phyloP scores from a whole-genome alignment of 1,284 basidiomycete species.

The Leccinum fuscescens region DNA sequence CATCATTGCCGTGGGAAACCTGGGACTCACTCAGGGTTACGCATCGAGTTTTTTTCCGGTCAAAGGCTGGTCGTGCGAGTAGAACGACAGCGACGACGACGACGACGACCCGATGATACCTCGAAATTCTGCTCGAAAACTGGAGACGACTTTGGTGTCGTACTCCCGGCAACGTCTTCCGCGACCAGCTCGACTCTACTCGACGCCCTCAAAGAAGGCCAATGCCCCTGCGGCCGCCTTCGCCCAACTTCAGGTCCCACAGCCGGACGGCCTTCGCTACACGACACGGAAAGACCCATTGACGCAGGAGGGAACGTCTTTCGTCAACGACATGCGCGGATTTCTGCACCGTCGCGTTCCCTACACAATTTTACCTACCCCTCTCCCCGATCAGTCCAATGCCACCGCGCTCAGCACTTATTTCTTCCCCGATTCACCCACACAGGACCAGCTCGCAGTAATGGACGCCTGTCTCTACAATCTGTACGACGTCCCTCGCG shows the following conservation, averaged over 20 bases:
- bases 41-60: neutral
- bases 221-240: conserved; percentile 52
- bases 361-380: conserved; percentile 63
- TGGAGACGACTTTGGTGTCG: conserved; percentile 63
- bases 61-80: neutral
- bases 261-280: conserved; percentile 41
- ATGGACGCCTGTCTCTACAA: conserved; percentile 79
- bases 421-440: conserved; percentile 63
- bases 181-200: conserved; percentile 65
- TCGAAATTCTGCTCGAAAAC: conserved; percentile 41
- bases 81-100: conserved; percentile 5
- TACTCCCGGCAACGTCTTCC: conserved; percentile 64
- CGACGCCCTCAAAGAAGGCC: conserved; percentile 55
- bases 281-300: conserved; percentile 22
- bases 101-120: conserved; percentile 40
- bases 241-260: conserved; percentile 36
- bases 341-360: conserved; percentile 49
- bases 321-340: conserved; percentile 37
- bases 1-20: neutral
- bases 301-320: conserved; percentile 21
- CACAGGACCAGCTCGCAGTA: conserved; percentile 68
- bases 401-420: conserved; percentile 43
- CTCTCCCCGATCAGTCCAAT: conserved; percentile 48
- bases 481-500: conserved; percentile 68
- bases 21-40: neutral